Evolutionary conservation across 768 basidiomycete species (phyloP), one percentile per base, ranked within the genome.

Genomic region (Pleurotus salmoneostramineus): DNA sequence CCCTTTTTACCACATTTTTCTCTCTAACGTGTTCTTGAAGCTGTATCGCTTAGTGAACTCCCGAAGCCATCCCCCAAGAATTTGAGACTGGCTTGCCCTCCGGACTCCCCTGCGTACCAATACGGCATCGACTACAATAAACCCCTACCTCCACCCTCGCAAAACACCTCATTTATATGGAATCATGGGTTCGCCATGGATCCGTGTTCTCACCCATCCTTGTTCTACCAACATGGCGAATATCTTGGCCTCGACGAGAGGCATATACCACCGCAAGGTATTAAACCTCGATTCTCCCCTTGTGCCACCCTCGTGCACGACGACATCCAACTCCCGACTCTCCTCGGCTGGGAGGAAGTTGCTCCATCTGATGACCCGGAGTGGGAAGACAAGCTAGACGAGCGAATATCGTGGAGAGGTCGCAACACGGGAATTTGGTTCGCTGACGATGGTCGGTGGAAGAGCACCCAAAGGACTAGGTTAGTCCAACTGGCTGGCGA

Each of bases 351-450:
- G 77, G 52, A 69, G 0, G 71, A 66, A 2, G 72, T 72, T 3
- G 61, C 69, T 3, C 66, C 67, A 3, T 64, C 62, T 0, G 74
- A 83, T 62, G 81, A 87, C 64, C 75, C 82, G 12, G 73, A 72
- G 0, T 89, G 86, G 85, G 78, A 82, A 6, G 68, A 75, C 40
- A 89, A 84, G 68, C 45, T 67, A 1, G 76, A 83, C 63, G 77
- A 83, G 49, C 67, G 75, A 21, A 36, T 87, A 40, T 71, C 76
- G 31, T 89, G 87, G 87, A 73, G 87, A 34, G 87, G 87, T 4
- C 80, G 79, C 37, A 86, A 79, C 21, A 88, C 87, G 0, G 87
- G 87, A 7, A 83, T 78, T 21, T 67, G 61, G 56, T 72, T 75
- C 36, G 62, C 70, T n/a, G 58, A 66, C 1, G 14, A 57, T 0